phyloP scores from a whole-genome alignment of 1,284 basidiomycete species.

The Rhodotorula sp. region DNA sequence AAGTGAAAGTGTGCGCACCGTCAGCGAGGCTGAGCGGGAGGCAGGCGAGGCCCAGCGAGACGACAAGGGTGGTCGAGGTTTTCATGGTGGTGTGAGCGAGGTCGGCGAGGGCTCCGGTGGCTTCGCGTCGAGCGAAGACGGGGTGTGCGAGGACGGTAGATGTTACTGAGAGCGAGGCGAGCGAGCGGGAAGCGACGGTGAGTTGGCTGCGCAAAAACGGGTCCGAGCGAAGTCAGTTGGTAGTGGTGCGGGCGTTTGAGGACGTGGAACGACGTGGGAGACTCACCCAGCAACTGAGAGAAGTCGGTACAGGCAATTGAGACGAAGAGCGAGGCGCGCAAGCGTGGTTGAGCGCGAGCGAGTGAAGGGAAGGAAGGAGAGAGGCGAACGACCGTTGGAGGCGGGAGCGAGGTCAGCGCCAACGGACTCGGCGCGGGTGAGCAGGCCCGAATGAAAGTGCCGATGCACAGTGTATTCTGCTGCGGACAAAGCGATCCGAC shows the following conservation, averaged over 20 bases:
- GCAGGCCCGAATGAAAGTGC: too few relatives aligned
- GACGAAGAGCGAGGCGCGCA: not conserved
- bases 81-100: not conserved
- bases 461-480: not conserved
- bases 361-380: conserved; percentile 7
- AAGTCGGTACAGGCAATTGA: not conserved
- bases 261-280: not conserved
- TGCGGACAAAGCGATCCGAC: not conserved
- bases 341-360: not conserved
- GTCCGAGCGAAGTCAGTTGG: not conserved
- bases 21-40: not conserved
- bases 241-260: not conserved
- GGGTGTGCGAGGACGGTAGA: too few relatives aligned
- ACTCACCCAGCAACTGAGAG: not conserved
- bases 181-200: not conserved
- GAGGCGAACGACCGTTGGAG: not conserved
- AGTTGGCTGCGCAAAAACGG: not conserved
- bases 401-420: not conserved
- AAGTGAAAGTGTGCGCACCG: not conserved
- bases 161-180: not conserved
- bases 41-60: not conserved
- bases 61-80: not conserved
- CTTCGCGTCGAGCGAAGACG: too few relatives aligned
- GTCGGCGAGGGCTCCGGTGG: not conserved
- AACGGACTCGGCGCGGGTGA: too few relatives aligned